These are phyloP conservation scores for Schwanniomyces sp. DNA, from an alignment of 805 yeast species.

Conservation along the genomic window DNA sequence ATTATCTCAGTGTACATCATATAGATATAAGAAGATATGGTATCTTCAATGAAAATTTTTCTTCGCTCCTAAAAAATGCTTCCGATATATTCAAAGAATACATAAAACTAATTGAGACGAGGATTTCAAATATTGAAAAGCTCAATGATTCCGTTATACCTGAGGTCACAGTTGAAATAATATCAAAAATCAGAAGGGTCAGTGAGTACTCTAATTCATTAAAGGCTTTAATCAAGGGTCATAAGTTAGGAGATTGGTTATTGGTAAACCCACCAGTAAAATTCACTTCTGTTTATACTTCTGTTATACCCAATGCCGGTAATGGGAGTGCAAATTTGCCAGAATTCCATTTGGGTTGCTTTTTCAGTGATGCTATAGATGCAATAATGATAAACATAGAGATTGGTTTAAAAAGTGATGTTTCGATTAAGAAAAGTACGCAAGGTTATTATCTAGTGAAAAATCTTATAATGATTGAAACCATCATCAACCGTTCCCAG, in stretches of 20 bases:
- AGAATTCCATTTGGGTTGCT: slow-evolving; percentile 58
- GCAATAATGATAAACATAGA: slow-evolving; percentile 66
- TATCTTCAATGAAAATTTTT: slow-evolving; percentile 11
- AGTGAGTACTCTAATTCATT: slow-evolving; percentile 62
- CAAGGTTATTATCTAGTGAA: slow-evolving; percentile 73
- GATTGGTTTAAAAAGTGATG: slow-evolving; percentile 46
- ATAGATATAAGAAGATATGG: slow-evolving; percentile 10
- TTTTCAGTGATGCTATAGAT: slow-evolving; percentile 76
- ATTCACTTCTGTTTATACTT: slow-evolving; percentile 45
- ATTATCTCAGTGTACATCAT: slow-evolving; percentile 10
- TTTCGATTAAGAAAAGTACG: slow-evolving; percentile 38
- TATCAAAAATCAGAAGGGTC: slow-evolving; percentile 64
- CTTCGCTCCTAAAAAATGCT: slow-evolving; percentile 17
- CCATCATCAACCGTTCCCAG: slow-evolving; percentile 58
- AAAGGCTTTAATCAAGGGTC: slow-evolving; percentile 45
- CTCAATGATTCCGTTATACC: slow-evolving; percentile 69
- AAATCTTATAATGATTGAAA: slow-evolving; percentile 73
- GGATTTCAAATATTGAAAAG: slow-evolving; percentile 44
- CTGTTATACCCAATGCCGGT: slow-evolving; percentile 42
- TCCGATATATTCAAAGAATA: slow-evolving; percentile 53
- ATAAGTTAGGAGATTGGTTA: slow-evolving; percentile 69
- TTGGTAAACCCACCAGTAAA: slow-evolving; percentile 56
- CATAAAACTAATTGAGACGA: slow-evolving; percentile 53
- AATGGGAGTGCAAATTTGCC: slow-evolving; percentile 43
- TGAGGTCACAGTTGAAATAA: slow-evolving; percentile 69